A percentile compares a stretch with the other conserved stretches of the same genome.
phyloP scores from a whole-genome alignment of 1,139 yeast genomes.

The Geotrichum fermentans region DNA sequence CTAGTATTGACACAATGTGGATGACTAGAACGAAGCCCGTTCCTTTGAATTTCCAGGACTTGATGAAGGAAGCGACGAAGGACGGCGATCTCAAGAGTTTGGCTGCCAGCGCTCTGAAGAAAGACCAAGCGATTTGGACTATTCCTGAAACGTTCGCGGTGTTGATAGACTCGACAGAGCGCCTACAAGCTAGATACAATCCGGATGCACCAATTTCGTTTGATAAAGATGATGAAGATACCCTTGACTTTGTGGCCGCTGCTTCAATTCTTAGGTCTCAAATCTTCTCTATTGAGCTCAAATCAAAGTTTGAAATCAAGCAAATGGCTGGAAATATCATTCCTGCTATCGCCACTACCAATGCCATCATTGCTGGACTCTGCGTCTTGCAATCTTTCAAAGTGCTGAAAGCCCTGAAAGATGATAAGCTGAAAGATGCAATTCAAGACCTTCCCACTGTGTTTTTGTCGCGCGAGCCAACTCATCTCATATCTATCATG shows the following conservation, averaged over 20 bases:
- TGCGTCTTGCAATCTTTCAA: constrained; percentile 69
- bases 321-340: constrained; percentile 96
- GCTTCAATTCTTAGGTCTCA: constrained; percentile 78
- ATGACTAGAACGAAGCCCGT: constrained; percentile 61
- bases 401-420: constrained; percentile 37
- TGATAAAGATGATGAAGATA: constrained; percentile 93
- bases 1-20: constrained; percentile 75
- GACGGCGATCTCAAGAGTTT: constrained; percentile 16
- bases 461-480: constrained; percentile 46
- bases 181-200: constrained; percentile 44
- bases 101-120: constrained; percentile 34
- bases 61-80: constrained; percentile 17
- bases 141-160: constrained; percentile 60
- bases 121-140: constrained; percentile 64
- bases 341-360: constrained; percentile 97
- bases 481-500: constrained; percentile 64
- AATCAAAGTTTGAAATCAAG: constrained; percentile 82
- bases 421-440: constrained; percentile 6
- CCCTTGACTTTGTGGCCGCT: constrained; percentile 80
- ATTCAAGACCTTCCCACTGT: constrained; percentile 11
- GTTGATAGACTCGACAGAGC: constrained; percentile 47
- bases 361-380: constrained; percentile 90
- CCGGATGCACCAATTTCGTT: constrained; percentile 47
- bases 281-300: constrained; percentile 65
- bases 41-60: constrained; percentile 46